Conservation (phyloP, 2,329 filamentous ascomycete species). For the Thelonectria discophora region DNA sequence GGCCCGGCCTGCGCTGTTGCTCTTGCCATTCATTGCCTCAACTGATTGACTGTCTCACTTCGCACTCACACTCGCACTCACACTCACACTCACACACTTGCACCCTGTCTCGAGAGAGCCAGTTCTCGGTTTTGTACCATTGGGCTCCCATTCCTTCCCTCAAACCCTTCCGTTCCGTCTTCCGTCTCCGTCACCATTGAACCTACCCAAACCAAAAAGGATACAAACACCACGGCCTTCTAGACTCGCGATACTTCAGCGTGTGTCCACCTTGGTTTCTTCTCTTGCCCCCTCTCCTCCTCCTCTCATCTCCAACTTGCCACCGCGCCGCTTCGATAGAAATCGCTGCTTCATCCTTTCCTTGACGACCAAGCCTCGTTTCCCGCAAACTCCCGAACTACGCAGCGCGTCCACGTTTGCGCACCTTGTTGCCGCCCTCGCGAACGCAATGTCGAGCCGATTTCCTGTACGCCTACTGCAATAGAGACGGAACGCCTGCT, state of each 20-base stretch:
- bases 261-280: constrained; percentile 15
- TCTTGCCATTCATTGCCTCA: constrained; percentile 20
- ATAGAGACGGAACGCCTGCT: constrained; percentile 48
- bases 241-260: constrained; percentile 36
- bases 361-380: constrained; percentile 10
- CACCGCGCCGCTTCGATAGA: constrained; percentile 14
- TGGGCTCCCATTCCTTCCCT: constrained; percentile 27
- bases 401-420: constrained; percentile 17
- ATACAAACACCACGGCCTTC: constrained; percentile 36
- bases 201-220: constrained; percentile 31
- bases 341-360: constrained; percentile 8
- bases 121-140: constrained; percentile 33
- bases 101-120: too few relatives aligned
- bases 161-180: constrained; percentile 38
- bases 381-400: constrained; percentile 17
- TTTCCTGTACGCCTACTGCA: constrained; percentile 39
- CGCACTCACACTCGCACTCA: constrained; percentile 29
- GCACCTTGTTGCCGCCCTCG: constrained; percentile 23
- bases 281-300: constrained; percentile 20
- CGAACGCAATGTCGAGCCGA: constrained; percentile 45
- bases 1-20: constrained; percentile 15
- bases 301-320: constrained; percentile 8
- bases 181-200: constrained; percentile 30
- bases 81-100: constrained; percentile 8
- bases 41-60: constrained; percentile 23